A percentile compares a stretch with the other conserved stretches of the same genome.
Evolutionary conservation across 495 filamentous ascomycete species (phyloP).

Genomic region (Hypomontagnella submonticulosa): DNA sequence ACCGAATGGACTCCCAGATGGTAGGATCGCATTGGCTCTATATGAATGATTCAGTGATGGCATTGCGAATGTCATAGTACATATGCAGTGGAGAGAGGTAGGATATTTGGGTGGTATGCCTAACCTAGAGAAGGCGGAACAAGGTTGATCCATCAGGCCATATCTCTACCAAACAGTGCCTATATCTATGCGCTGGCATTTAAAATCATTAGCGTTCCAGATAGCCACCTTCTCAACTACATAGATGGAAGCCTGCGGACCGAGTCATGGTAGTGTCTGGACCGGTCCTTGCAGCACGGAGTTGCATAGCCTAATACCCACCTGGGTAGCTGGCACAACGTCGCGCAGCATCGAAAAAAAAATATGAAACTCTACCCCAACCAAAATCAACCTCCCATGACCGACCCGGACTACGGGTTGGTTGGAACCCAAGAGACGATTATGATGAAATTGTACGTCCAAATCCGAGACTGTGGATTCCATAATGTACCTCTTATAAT

Average conservation of each 20-base stretch:
- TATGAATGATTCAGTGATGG: slow-evolving; percentile 8
- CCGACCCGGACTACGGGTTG: too few species aligned
- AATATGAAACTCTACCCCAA: slow-evolving; percentile 19
- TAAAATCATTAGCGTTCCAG: slow-evolving; percentile 18
- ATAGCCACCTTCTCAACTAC: slow-evolving; percentile 4
- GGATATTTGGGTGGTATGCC: slow-evolving; percentile 3
- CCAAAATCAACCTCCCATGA: neutral
- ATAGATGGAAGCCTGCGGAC: slow-evolving; percentile 10
- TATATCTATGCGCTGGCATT: slow-evolving; percentile 24
- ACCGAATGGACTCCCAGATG: slow-evolving; percentile 13
- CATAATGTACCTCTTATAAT: too few species aligned
- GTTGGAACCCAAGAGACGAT: too few species aligned
- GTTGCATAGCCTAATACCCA: slow-evolving; percentile 11
- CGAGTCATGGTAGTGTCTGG: slow-evolving; percentile 7
- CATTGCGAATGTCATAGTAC: slow-evolving; percentile 11
- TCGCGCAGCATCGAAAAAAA: slow-evolving; percentile 4
- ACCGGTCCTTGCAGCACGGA: slow-evolving; percentile 11
- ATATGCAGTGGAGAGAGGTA: slow-evolving; percentile 10
- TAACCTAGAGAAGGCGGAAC: slow-evolving; percentile 13
- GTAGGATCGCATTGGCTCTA: slow-evolving; percentile 13
- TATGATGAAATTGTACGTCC: too few species aligned
- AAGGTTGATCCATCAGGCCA: slow-evolving; percentile 16
- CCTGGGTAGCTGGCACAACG: slow-evolving; percentile 8
- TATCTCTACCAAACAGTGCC: slow-evolving; percentile 6
- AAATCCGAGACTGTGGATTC: too few species aligned